A percentile compares a stretch with the other conserved stretches of the same genome.
Conservation (phyloP, 495 filamentous ascomycete genomes). For the Mytilinidion resinicola region DNA sequence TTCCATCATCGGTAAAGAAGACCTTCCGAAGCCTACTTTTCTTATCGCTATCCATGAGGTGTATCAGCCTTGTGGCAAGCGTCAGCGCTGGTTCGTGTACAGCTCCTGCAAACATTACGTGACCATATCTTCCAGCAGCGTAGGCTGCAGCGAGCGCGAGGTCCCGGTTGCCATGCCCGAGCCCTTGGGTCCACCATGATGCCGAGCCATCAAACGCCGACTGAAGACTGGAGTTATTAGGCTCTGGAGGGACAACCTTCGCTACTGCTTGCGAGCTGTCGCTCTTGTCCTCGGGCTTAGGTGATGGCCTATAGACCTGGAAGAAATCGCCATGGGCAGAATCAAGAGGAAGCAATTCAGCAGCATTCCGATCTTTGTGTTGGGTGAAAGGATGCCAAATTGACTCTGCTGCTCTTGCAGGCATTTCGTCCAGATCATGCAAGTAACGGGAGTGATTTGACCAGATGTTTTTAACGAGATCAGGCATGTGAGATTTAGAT, state of each 20-base stretch:
- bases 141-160: slow-evolving; percentile 66
- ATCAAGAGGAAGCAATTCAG: slow-evolving; percentile 63
- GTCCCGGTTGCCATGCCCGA: slow-evolving; percentile 65
- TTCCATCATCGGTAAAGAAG: slow-evolving; percentile 76
- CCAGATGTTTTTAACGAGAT: slow-evolving; percentile 10
- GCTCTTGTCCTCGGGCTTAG: slow-evolving; percentile 4
- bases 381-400: slow-evolving; percentile 85
- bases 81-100: slow-evolving; percentile 64
- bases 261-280: too few relatives aligned
- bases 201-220: slow-evolving; percentile 72
- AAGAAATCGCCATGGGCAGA: slow-evolving; percentile 72
- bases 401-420: slow-evolving; percentile 45
- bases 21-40: slow-evolving; percentile 50
- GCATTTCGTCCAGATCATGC: slow-evolving; percentile 52
- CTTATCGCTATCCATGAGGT: slow-evolving; percentile 46
- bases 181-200: slow-evolving; percentile 82
- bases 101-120: slow-evolving; percentile 74
- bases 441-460: slow-evolving; percentile 46
- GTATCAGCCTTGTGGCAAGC: slow-evolving; percentile 55
- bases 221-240: slow-evolving; percentile 37
- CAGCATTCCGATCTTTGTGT: slow-evolving; percentile 52
- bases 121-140: slow-evolving; percentile 74
- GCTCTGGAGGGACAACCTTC: not conserved
- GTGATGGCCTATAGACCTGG: slow-evolving; percentile 40
- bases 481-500: too few relatives aligned